Evolutionary conservation across 2,329 filamentous ascomycete species (phyloP), one percentile per base, ranked within the genome.

Genomic region (Phyllosticta paracitricarpa): DNA sequence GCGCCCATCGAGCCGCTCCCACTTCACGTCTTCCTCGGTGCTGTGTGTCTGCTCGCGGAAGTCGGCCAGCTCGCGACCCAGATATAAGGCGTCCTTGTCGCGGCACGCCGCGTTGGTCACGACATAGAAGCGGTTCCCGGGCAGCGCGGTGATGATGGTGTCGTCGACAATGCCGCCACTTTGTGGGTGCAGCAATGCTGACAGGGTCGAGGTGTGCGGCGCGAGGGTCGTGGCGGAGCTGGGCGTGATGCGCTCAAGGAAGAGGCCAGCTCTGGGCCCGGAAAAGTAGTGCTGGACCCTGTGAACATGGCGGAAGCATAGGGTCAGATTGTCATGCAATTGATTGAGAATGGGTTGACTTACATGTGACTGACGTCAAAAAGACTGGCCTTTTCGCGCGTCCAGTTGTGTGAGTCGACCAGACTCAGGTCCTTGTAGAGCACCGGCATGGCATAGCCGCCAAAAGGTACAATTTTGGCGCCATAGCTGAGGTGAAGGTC

Each of bases 281-380:
- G 84, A 84, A 72, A 99, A 85, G 66, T 86, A 83, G 74, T 96
- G 91, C 78, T 96, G 92, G 59, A 87, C 83, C 82, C 82, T 84
- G 56, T 4, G 12, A 4, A 26, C 22, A 17, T 9, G 22, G 7
- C 30, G 17, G 30, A 30, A 52, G 33, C 17, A 25, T 1, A 6
- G 17, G n/a, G 26, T 22, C 19, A 40, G 66, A 3, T 30, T 30
- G 28, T 7, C 28, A 62, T 2, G 59, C 8, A 62, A 61, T 53
- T 64, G 25, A 65, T 61, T 58, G 25, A 22, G 14, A 24, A 55
- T 25, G 2, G 70, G 14, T 12, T 2, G 33, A 48, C 76, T 65
- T 88, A 91, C 93, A 97, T 97, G 78, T 97, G 94, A 73, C 88
- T 88, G 60, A 97, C 94, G 75, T 99, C 94, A 71, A 99, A 99